Evolutionary conservation across 78 protist species (phyloP).

Genomic region (Monocercomonoides exilis): DNA sequence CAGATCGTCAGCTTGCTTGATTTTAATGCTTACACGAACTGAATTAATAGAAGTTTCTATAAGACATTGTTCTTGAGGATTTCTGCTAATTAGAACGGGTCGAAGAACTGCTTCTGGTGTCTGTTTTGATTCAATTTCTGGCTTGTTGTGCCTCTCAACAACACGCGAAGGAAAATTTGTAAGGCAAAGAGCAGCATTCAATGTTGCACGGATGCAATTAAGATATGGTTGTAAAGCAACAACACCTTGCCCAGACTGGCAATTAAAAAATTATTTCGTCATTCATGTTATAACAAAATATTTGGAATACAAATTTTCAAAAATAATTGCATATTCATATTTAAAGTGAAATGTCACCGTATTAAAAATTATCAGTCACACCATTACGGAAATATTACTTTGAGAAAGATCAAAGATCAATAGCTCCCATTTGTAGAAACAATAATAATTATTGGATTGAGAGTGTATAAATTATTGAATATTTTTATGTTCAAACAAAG

Average conservation of each 20-base stretch:
- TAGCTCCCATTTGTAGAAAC: no score
- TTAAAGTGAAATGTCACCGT: no score
- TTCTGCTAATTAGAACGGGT: slow-evolving; percentile 77
- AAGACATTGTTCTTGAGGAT: slow-evolving; percentile 65
- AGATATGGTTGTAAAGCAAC: slow-evolving; percentile 72
- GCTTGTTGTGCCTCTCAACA: slow-evolving; percentile 98
- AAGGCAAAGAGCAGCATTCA: slow-evolving; percentile 87
- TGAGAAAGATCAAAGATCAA: no score
- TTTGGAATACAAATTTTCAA: no score
- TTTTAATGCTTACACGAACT: slow-evolving; percentile 78
- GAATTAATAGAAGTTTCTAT: slow-evolving; percentile 93
- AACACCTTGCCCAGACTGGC: neutral
- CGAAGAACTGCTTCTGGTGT: slow-evolving; percentile 66
- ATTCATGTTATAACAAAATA: no score
- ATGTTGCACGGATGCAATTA: slow-evolving; percentile 64
- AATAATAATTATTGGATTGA: no score
- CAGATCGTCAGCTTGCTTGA: slow-evolving; percentile 82
- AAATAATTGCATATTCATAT: no score
- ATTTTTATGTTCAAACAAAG: no score
- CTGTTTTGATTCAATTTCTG: slow-evolving; percentile 87
- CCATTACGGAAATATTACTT: no score
- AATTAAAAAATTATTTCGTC: no score
- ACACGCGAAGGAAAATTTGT: slow-evolving; percentile 81
- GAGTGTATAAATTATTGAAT: no score
- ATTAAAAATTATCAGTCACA: no score